Base-by-base conservation (phyloP, 2,329 filamentous ascomycete species). In the Colletotrichum nymphaeae region DNA sequence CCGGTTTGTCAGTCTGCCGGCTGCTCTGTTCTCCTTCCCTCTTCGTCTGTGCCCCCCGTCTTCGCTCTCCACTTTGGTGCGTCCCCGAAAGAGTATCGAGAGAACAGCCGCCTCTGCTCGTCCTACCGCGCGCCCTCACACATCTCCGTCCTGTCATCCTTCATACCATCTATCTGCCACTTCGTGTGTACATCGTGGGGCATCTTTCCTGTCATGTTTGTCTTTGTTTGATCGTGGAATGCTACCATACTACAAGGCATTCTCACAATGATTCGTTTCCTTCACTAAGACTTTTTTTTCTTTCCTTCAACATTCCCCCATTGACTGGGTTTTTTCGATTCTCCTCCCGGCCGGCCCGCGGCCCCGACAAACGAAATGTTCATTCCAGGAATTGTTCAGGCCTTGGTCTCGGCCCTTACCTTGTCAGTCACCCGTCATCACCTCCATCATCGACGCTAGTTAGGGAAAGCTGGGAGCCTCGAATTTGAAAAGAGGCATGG, bases 361-460 rank as follows among this genome's bases (percentile, higher is more conserved):
- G 73, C 69, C 74, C 76, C 74, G 75, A 59, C 69, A 75, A 76
- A 78, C 76, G 78, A 72, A 78, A 89, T 90, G 88, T 84, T 85
- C 73, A 80, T 82, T 75, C 79, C 84, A 75, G 84, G 79, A 77
- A 82, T 83, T 75, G 81, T 81, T 49, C 85, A 88, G 84, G 85
- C 86, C 77, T 81, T 90, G 74, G 80, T 88, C 79, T 87, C 87
- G 74, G 86, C 88, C 75, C 90, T 90, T 78, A 81, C 83, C 72
- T 90, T 90, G 88, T 89, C 53, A 84, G 87, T 86, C 58, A 19
- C 46, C 53, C 42, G 16, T 49, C 67, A 37, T 14, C 22, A 16
- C 16, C 26, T 35, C n/a, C 62, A 16, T 53, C n/a, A 11, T 26
- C 30, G 46, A 42, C 60, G 53, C 19, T 6, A 37, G n/a, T 26